Conservation (phyloP, 164 flowering plant genomes). For the grape (Vitis vinifera) region ASM3070453v1 NC_081814.1:3707001-3707500, state of each 20-base stretch:
- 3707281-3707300: too few relatives aligned
- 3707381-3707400: too few relatives aligned
- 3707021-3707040: conserved; percentile 92
- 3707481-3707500: too few relatives aligned
- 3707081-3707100: conserved; percentile 82
- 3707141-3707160: conserved; percentile 41
- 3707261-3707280: conserved; percentile 41
- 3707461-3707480: too few relatives aligned
- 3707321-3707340: too few relatives aligned
- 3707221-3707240: conserved; percentile 88
- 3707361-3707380: too few relatives aligned
- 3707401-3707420: too few relatives aligned
- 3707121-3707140: conserved; percentile 66
- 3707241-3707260: conserved; percentile 74
- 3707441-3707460: too few relatives aligned
- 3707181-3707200: conserved; percentile 73
- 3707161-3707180: conserved; percentile 79
- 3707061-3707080: conserved; percentile 75
- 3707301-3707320: too few relatives aligned
- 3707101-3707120: conserved; percentile 93
- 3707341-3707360: too few relatives aligned
- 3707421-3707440: too few relatives aligned
- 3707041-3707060: conserved; percentile 97
- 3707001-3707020: conserved; percentile 96
- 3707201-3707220: conserved; percentile 96